Conservation (phyloP, 108 stramenopile species). For the Chaetoceros tenuissimus region DNA sequence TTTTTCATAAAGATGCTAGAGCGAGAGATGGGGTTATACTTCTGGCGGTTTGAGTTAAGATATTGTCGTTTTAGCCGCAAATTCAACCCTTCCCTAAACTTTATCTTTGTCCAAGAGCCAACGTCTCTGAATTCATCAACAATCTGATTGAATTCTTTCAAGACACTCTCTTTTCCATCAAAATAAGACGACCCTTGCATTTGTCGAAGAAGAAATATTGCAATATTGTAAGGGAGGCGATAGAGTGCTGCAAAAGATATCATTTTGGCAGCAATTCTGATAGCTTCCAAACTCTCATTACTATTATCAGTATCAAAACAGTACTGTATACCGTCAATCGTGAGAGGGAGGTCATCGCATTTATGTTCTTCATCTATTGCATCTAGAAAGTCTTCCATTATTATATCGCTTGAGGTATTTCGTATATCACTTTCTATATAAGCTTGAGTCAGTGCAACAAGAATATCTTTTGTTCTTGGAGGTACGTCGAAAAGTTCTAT, state of each 20-base stretch:
- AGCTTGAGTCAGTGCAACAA: not conserved
- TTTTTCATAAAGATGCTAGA: not conserved
- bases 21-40: not conserved
- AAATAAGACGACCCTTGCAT: not conserved
- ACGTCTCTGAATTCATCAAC: too few species aligned
- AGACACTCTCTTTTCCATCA: too few species aligned
- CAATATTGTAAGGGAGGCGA: not conserved
- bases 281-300: not conserved
- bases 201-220: not conserved
- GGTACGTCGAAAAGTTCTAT: not conserved
- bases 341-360: not conserved
- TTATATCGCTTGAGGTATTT: not conserved
- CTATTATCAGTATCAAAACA: not conserved
- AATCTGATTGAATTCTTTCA: too few species aligned
- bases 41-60: not conserved
- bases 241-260: not conserved
- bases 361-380: not conserved
- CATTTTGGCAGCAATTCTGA: not conserved
- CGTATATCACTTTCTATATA: not conserved
- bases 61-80: not conserved
- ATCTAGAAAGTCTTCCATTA: not conserved
- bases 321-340: not conserved
- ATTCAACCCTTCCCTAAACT: not conserved
- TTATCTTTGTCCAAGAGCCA: not conserved
- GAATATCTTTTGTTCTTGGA: not conserved